Evolutionary conservation across 2,329 filamentous ascomycete species (phyloP), one percentile per base, ranked within the genome.

Genomic region (Epichloe gansuensis): DNA sequence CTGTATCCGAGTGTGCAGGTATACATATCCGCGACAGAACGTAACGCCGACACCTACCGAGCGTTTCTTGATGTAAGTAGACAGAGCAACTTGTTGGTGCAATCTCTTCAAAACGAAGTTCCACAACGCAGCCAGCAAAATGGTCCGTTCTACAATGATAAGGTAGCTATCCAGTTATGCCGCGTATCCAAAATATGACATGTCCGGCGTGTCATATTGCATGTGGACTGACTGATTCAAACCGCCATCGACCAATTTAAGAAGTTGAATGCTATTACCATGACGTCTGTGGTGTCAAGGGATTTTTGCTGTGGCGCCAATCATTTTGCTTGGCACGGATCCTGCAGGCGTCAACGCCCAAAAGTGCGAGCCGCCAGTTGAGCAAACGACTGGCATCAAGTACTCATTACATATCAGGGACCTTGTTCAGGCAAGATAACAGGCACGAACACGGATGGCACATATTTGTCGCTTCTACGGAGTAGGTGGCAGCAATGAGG

Each of bases 21-120:
- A 38, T 69, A 89, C 46, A 82, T 91, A 54, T 77, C 85, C 4
- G 83, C 83, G 17, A 84, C 86, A 0, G 77, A 90, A 57, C 75
- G 88, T 55, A 90, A 90, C 59, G 72, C 75, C 54, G 72, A 78
- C 54, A 91, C 87, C 0, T 86, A 86, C 61, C 72, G 78, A 55
- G 71, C 71, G 5, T 90, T 91, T 63, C 61, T 81, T 56, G 69
- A 74, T 25, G 75, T 73, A 48, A 87, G 85, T 65, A 67, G 73
- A 68, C 67, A 67, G 63, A 73, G 65, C 11, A 64, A 63, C 0
- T 72, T 78, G 57, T 60, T 53, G 13, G 67, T 81, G 17, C 61
- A 68, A 45, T 65, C 73, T 41, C 56, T 78, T 28, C 58, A 63
- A 2, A 80, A 75, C 54, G 62, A 64, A 0, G 65, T 77, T 23